A percentile compares a stretch with the other conserved stretches of the same genome.
Conservation (phyloP, 331 rosid genomes). For the Erythrophleum ivorense region DNA sequence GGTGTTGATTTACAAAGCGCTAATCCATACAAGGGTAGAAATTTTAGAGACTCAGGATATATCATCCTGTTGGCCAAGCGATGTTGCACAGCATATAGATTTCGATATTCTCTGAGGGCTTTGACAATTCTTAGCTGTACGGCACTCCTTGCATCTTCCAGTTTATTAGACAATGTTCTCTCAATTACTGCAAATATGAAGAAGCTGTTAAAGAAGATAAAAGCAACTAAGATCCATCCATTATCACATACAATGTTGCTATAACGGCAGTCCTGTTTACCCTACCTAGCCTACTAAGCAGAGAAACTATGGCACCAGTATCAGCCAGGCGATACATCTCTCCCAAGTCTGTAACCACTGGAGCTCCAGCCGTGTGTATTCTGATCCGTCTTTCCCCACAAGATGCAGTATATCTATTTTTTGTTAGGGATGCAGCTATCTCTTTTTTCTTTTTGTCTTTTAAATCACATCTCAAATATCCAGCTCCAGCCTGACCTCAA, state of each 20-base stretch:
- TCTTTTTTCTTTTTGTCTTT: neutral
- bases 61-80: constrained; percentile 90
- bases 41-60: constrained; percentile 90
- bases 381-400: constrained; percentile 99
- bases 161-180: constrained; percentile 81
- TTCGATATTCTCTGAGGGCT: constrained; percentile 86
- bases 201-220: constrained; percentile 38
- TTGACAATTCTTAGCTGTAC: constrained; percentile 85
- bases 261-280: constrained; percentile 32
- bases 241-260: constrained; percentile 16
- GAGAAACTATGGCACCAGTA: constrained; percentile 83
- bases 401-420: constrained; percentile 91
- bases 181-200: constrained; percentile 81
- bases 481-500: constrained; percentile 32
- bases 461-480: constrained; percentile 16
- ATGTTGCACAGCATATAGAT: constrained; percentile 92
- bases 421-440: constrained; percentile 56
- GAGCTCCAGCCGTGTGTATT: constrained; percentile 91
- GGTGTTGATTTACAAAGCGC: constrained; percentile 82
- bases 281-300: constrained; percentile 87
- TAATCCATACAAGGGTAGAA: constrained; percentile 81
- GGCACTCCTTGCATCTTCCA: constrained; percentile 86
- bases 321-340: constrained; percentile 94
- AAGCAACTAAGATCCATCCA: constrained; percentile 39
- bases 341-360: constrained; percentile 86